A percentile compares a stretch with the other conserved stretches of the same genome.
Evolutionary conservation across 148 eudicot species (phyloP).

Genomic region (Talinum fruticosum): DNA sequence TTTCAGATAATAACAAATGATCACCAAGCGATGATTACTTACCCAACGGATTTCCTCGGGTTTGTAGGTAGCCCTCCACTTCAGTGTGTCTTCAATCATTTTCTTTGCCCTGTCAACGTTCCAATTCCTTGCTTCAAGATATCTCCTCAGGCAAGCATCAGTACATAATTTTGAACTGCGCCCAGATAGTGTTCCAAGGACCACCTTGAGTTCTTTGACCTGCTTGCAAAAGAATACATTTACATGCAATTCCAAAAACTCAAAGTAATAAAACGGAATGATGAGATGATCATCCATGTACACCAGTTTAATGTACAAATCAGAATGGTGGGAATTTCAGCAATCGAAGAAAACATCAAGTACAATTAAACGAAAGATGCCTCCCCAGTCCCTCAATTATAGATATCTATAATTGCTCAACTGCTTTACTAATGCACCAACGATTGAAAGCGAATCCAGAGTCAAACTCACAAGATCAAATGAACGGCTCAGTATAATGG

Average conservation of each 20-base stretch:
- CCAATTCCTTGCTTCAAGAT: slow-evolving; percentile 87
- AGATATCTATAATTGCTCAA: neutral
- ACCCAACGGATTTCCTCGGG: slow-evolving; percentile 99
- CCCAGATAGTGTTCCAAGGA: slow-evolving; percentile 61
- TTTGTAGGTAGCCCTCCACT: slow-evolving; percentile 78
- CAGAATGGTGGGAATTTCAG: neutral
- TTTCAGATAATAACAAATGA: neutral
- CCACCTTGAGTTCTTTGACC: slow-evolving; percentile 61
- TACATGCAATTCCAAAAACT: neutral
- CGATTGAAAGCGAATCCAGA: neutral
- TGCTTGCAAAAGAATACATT: slow-evolving; percentile 18
- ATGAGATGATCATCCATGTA: neutral
- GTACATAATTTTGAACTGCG: slow-evolving; percentile 58
- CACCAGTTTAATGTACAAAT: neutral
- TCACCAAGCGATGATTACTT: slow-evolving; percentile 21
- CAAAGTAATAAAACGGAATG: neutral
- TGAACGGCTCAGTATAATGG: neutral
- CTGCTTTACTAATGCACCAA: neutral
- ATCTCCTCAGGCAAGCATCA: slow-evolving; percentile 77
- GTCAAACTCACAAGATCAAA: neutral
- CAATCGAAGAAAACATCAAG: neutral
- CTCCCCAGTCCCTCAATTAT: neutral
- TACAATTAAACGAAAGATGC: neutral
- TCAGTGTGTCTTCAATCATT: slow-evolving; percentile 81
- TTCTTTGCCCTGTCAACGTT: slow-evolving; percentile 77